Evolutionary conservation across 306 rosid genomes (phyloP), one percentile per base, ranked within the genome.

Genomic region (Castanopsis chinensis): DNA sequence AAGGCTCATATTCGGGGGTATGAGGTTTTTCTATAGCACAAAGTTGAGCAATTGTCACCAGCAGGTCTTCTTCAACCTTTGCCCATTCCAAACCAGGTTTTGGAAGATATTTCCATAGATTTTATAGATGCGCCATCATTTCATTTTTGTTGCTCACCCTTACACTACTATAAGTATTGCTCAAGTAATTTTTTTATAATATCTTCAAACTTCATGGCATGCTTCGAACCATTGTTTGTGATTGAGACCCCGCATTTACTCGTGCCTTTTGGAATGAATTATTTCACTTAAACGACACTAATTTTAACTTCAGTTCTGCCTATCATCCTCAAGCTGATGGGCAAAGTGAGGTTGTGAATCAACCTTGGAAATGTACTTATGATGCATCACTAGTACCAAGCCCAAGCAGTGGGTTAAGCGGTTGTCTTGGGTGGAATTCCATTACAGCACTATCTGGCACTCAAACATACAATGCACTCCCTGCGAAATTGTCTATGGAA

Each of bases 91-190:
- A 5, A 33, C 2, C 12, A 11, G 5, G 10, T 69, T 0, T 77
- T 69, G 81, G 28, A 32, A 7, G 64, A 77, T 11, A 17, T 77
- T 0, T 65, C 74, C 14, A 54, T 77, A 25, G 75, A 77, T n/a
- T 67, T 77, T 10, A 53, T 77, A 6, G 21, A 33, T 1, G 81
- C 56, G 2, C 5, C 54, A 5, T 0, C 72, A 61, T 10, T 60
- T 72, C 1, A 4, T 37, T 0, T 3, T n/a, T 0, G 19, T 60
- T 0, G 2, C 4, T 1, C 81, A 77, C 5, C 72, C 82, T 4
- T 79, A 2, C 37, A 10, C 65, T 0, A 25, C 73, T 0, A 1
- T 4, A 6, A 45, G 3, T 0, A 17, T 72, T 1, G 65, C 55
- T 7, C 0, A 0, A 0, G 5, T 21, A 0, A 25, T 56, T 74